Base-by-base conservation (phyloP, 2,329 filamentous ascomycete genomes). In the Nigrospora oryzae region DNA sequence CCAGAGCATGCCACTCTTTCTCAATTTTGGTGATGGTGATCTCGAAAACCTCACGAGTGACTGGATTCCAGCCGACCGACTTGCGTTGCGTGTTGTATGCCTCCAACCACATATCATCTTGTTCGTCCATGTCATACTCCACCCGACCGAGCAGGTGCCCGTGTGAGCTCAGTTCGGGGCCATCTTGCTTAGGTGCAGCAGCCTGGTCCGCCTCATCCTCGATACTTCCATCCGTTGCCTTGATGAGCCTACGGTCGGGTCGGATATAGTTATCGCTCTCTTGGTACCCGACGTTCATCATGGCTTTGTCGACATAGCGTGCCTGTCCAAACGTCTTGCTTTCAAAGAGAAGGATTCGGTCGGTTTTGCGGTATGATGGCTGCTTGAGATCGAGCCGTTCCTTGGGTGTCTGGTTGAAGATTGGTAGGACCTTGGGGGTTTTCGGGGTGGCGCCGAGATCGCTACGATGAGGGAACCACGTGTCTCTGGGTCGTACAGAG, bases 91-190 rank as follows among this genome's bases (percentile, higher is more conserved):
- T 68, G 56, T 98, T 98, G 60, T 91, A 81, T 35, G 81, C 79
- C 54, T 93, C 86, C 23, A 98, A 71, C 93, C 93, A 98, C 68
- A 90, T 89, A 53, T 95, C 89, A 62, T 98, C 93, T 60, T 98
- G 93, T 65, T 98, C 93, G 59, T 98, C 93, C 93, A 98, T 98
- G 63, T 98, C 93, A 62, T 98, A 98, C 62, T 98, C 93, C 16
- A 98, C 93, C 46, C 88, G 83, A 12, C 89, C 88, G 35, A 94
- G 76, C 15, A 70, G 70, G 43, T 67, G 68, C 33, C 66, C 66
- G 5, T 70, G 67, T 35, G 61, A 58, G 35, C 63, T 63, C 5
- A 54, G 35, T 43, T 75, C 71, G 6, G 67, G 60, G 38, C 86
- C 83, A 40, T 86, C 84, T 15, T 69, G 69, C 49, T 75, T 78